Conservation (phyloP, 176 grass and related monocot species). For the Hordeum marinum region DNA sequence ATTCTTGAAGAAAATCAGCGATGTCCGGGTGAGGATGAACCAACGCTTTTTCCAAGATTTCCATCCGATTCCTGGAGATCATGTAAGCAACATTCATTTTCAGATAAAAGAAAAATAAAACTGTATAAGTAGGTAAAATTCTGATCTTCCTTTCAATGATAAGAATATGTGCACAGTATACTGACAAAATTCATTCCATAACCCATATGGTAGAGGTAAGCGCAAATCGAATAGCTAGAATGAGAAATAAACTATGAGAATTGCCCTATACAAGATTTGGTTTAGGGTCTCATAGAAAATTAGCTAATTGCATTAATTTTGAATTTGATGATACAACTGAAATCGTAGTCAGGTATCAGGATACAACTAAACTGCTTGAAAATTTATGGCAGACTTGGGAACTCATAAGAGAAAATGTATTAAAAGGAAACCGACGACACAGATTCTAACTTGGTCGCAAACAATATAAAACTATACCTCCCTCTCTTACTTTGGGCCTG, state of each 20-base stretch:
- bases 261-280: not conserved
- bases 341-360: not conserved
- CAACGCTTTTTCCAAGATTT: slow-evolving; percentile 99
- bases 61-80: slow-evolving; percentile 89
- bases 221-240: not conserved
- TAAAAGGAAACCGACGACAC: not conserved
- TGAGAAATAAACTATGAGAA: not conserved
- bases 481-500: not conserved
- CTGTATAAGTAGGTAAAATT: not conserved
- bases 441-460: not conserved
- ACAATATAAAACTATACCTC: not conserved
- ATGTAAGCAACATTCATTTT: slow-evolving; percentile 3
- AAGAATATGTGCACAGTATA: not conserved
- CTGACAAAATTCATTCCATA: not conserved
- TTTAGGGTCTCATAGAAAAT: not conserved
- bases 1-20: slow-evolving; percentile 97
- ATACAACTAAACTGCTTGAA: not conserved
- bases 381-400: not conserved
- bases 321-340: slow-evolving; percentile 5
- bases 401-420: not conserved
- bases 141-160: not conserved
- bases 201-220: not conserved
- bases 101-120: not conserved
- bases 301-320: not conserved
- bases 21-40: slow-evolving; percentile 97